A percentile compares a stretch with the other conserved stretches of the same genome.
These are phyloP conservation scores for Hirschioporus abietinus DNA, from an alignment of 768 basidiomycete genomes.

Conservation along the genomic window DNA sequence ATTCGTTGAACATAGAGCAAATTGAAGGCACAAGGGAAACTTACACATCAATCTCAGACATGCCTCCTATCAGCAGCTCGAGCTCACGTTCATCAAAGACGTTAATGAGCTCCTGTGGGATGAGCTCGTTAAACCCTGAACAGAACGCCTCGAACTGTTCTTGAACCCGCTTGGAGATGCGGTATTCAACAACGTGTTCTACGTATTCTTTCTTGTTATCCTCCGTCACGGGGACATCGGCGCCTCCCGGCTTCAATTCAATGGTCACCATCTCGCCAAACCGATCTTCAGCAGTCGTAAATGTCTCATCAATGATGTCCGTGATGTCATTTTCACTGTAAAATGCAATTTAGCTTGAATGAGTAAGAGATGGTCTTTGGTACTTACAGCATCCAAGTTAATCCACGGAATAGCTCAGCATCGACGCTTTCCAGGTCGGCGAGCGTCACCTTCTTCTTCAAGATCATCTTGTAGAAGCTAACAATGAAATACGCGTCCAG, in stretches of 20 bases:
- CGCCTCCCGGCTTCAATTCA: conserved; percentile 61
- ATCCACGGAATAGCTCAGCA: conserved; percentile 60
- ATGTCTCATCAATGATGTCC: conserved; percentile 67
- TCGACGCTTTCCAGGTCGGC: conserved; percentile 67
- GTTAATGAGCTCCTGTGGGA: conserved; percentile 77
- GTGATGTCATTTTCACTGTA: conserved; percentile 71
- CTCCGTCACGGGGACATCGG: conserved; percentile 57
- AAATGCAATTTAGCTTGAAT: conserved; percentile 6
- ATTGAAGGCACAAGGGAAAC: conserved; percentile 19
- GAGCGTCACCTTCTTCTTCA: conserved; percentile 53
- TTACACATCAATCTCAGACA: conserved; percentile 87
- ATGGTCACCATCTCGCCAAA: conserved; percentile 69
- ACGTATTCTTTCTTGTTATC: conserved; percentile 78
- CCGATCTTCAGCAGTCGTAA: conserved; percentile 64
- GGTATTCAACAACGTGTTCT: conserved; percentile 72
- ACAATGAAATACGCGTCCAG: conserved; percentile 77
- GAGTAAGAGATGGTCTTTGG: background rate
- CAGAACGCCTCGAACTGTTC: conserved; percentile 85
- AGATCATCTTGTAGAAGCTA: conserved; percentile 77
- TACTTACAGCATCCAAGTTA: conserved; percentile 72
- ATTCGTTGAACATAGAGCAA: conserved; percentile 1
- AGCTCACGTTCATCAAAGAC: conserved; percentile 91
- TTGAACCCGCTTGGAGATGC: conserved; percentile 74
- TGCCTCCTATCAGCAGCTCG: conserved; percentile 86
- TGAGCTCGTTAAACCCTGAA: conserved; percentile 78